phyloP scores from a whole-genome alignment of 768 basidiomycete genomes.

The Leccinum incarnatum region DNA sequence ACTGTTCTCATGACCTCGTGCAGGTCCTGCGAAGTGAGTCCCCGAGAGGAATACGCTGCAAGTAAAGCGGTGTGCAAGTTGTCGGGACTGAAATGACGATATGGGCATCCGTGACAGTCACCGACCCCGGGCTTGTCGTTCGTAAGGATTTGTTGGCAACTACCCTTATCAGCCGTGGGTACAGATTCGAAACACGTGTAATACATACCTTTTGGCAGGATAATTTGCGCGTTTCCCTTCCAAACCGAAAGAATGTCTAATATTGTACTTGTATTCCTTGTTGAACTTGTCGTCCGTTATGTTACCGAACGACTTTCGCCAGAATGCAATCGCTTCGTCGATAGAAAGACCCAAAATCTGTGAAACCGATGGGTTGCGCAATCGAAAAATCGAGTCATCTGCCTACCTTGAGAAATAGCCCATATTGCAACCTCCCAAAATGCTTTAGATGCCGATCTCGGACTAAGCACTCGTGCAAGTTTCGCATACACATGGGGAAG shows the following conservation, averaged over 20 bases:
- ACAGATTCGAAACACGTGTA: background rate
- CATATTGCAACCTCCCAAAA: conserved; percentile 87
- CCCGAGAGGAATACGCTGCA: conserved; percentile 60
- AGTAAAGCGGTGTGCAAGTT: conserved; percentile 79
- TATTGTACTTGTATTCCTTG: conserved; percentile 97
- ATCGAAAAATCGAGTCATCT: background rate
- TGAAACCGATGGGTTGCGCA: background rate
- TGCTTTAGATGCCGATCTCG: conserved; percentile 88
- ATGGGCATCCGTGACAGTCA: conserved; percentile 88
- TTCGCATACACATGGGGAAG: conserved; percentile 95
- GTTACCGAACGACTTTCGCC: conserved; percentile 79
- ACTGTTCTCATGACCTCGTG: conserved; percentile 81
- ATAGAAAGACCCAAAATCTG: conserved; percentile 91
- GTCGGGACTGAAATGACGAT: conserved; percentile 81
- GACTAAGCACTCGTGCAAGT: conserved; percentile 75
- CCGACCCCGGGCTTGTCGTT: conserved; percentile 60
- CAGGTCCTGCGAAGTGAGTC: conserved; percentile 65
- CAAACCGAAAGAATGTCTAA: conserved; percentile 90
- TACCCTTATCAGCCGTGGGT: conserved; percentile 29
- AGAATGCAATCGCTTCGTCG: conserved; percentile 91
- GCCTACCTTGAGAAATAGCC: conserved; percentile 88
- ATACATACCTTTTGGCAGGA: conserved; percentile 76
- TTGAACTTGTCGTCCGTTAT: conserved; percentile 95
- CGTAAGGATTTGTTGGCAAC: conserved; percentile 88
- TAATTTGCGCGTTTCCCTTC: conserved; percentile 96